Evolutionary conservation across 2,329 filamentous ascomycete species (phyloP), one percentile per base, ranked within the genome.

Genomic region (Pyrenophora seminiperda): DNA sequence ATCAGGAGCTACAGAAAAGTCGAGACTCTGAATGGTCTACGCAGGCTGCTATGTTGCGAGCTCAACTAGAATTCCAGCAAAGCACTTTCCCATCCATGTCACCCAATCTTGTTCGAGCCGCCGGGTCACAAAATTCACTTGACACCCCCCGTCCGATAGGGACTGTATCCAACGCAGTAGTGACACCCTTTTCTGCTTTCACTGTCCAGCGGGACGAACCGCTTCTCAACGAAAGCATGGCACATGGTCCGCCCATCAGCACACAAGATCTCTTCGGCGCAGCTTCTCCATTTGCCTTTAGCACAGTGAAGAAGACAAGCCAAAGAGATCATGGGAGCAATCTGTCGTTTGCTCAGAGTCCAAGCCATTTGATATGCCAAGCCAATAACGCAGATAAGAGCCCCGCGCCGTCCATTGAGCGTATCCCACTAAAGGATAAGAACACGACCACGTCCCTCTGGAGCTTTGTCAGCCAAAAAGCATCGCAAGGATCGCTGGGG

Each of bases 261-360:
- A 79, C 77, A 2, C 77, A 79, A 46, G 74, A 75, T 13, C 59
- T 79, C 7, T 71, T 79, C 38, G 67, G 70, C 19, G 73, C 68
- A 56, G 73, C 68, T 42, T 67, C 74, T 37, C 61, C 76, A 33
- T 75, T 77, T 63, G 51, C 63, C 11, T 70, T 72, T 56, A 74
- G 72, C 43, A 75, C 74, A 9, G 63, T 73, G 27, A 78, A 77
- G 62, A 77, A 77, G 60, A 63, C 57, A 32, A 17, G 56, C 13
- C 41, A 53, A 11, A 54, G 39, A 40, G 14, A 55, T 18, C 56
- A 56, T 38, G 51, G 53, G 24, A 66, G 61, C 42, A 60, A 56
- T 20, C 42, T 70, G 43, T 63, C 56, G 32, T 62, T 66, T 37
- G 51, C 63, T 6, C 45, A 67, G 17, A 54, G 59, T 11, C 49